Base-by-base conservation (phyloP, 176 grass and related monocot genomes). In the Eleusine indica region DNA sequence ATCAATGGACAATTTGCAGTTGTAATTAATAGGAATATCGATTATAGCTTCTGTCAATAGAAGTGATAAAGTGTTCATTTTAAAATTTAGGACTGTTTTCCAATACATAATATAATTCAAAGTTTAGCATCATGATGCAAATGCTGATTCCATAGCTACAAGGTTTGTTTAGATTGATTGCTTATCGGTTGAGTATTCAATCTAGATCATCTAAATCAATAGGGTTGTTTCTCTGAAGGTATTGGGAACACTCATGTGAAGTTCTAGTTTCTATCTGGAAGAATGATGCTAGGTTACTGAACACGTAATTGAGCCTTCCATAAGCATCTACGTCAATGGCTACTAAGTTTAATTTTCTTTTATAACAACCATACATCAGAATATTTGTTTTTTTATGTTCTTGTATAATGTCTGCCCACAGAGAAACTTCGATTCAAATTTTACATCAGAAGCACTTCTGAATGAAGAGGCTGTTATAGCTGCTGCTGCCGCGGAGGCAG, bases 401-500 rank as follows among this genome's bases (percentile, higher is more conserved):
- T 80, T 42, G 66, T 71, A 18, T 53, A 56, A 82, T 9, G 7
- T 70, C 21, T 81, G 4, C 69, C 60, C 15, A 57, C 87, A 93
- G 91, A 84, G 70, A 65, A 86, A 39, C 46, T 79, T 82, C 35
- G 68, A 66, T 18, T 76, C 88, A 70, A 74, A 54, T 30, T 70
- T 90, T 29, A 69, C 85, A 80, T 79, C 82, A 67, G 89, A 94
- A 89, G 87, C 63, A 3, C 74, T 94, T 74, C 87, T 92, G 9
- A 92, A 80, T 78, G 78, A 91, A 54, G 93, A 98, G 52, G 91
- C 87, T 39, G 75, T 92, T 63, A 83, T 98, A 74, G 82, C 73
- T n/a, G 91, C 91, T 4, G 96, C 96, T 18, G 93, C 96, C 21
- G 89, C 96, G 4, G 89, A 98, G 80, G 93, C 96, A 28, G 87